A percentile compares a stretch with the other conserved stretches of the same genome.
phyloP scores from a whole-genome alignment of 495 filamentous ascomycete genomes.

The Polyplosphaeria fusca region DNA sequence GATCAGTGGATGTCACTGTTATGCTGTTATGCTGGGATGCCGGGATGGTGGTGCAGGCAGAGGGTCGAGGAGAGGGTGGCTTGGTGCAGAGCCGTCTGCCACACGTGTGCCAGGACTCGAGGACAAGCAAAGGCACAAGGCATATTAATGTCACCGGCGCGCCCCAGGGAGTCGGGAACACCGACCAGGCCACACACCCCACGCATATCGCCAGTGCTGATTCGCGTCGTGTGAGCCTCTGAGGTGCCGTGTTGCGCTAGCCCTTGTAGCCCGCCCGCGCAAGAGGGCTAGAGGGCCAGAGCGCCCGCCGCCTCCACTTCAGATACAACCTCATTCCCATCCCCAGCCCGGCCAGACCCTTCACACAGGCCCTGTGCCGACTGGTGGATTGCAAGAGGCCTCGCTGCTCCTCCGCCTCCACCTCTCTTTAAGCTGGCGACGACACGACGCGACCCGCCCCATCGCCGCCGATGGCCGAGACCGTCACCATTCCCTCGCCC shows the following conservation, averaged over 20 bases:
- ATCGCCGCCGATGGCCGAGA: conserved; percentile 46
- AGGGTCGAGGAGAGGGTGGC: neutral
- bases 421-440: neutral
- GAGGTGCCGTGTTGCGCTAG: neutral
- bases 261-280: neutral
- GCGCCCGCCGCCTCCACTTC: conserved; percentile 18
- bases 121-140: neutral
- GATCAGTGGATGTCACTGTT: neutral
- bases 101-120: conserved; percentile 13
- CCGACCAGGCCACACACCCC: neutral
- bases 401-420: neutral
- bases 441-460: neutral
- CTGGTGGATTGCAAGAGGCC: too few species aligned
- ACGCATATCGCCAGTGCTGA: neutral
- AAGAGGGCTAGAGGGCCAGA: conserved; percentile 2
- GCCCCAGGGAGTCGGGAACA: neutral
- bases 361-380: too few species aligned
- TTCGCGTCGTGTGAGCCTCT: neutral
- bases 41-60: too few species aligned
- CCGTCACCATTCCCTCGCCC: conserved; percentile 62
- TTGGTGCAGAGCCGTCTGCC: conserved; percentile 1
- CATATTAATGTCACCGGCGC: neutral
- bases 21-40: too few species aligned
- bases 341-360: too few species aligned
- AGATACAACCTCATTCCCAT: conserved; percentile 23